Evolutionary conservation across 192 early-diverging fungal species (phyloP), one percentile per base, ranked within the genome.

Genomic region (Coemansia sp.): DNA sequence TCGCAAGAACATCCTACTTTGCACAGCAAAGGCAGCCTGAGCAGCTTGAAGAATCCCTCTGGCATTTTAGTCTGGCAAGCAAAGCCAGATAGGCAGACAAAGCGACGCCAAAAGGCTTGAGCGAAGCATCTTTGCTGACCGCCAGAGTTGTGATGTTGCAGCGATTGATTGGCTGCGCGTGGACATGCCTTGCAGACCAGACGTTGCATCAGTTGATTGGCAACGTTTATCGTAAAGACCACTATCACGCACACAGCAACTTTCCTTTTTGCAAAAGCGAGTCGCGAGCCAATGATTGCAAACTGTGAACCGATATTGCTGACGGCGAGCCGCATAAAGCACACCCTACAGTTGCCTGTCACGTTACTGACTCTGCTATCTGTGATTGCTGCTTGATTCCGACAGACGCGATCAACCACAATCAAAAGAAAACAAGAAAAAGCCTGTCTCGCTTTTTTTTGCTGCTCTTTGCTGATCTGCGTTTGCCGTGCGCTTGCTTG

Each of bases 171-270:
- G 69, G 69, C 52, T 42, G 61, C 46, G 23, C 11, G 48, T 28
- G 5, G 39, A 14, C 24, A 34, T 23, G 46, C 58, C 25, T 24
- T 23, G 20, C 20, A 14, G 36, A 23, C 49, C 39, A 24, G 64
- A 73, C 71, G 71, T 73, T 55, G 64, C 65, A 61, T 45, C 16
- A 25, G 46, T 6, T 63, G 65, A 67, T 67, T 73, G 65, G 61
- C 50, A 29, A 23, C 35, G 28, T 57, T 28, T n/a, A n/a, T n/a
- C n/a, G n/a, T n/a, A n/a, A n/a, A n/a, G n/a, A n/a, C n/a, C n/a
- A n/a, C n/a, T n/a, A n/a, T n/a, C n/a, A n/a, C n/a, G n/a, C n/a
- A n/a, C n/a, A n/a, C n/a, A n/a, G n/a, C n/a, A n/a, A n/a, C n/a
- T 62, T 34, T 34, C 5, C 32, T 27, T 23, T 25, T 19, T 25